Evolutionary conservation across 208 protist genomes (phyloP), one percentile per base, ranked within the genome.

Genomic region (Acanthamoeba rhysodes): DNA sequence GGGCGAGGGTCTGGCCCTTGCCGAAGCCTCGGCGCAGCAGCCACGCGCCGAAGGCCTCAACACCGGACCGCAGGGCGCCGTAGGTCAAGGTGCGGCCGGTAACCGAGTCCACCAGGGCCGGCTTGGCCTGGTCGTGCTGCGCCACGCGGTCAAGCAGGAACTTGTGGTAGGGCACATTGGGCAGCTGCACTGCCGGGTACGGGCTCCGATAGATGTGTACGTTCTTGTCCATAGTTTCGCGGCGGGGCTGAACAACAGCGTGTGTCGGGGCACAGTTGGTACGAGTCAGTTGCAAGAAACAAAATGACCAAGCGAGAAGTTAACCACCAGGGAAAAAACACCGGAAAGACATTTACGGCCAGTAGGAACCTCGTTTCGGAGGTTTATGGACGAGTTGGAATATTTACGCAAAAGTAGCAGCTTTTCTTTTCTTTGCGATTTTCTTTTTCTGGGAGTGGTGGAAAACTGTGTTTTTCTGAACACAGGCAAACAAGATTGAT

Each of bases 1-100:
- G 57, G 80, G 50, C 41, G 32, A 90, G 29, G 14, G 53, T 64
- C 3, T 90, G 50, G 41, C 80, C 80, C 80, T 90, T 90, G 41
- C 80, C 53, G 18, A 90, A 55, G n/a, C 80, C 80, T 9, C 53
- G 37, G 14, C 53, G 80, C 27, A 66, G 45, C 20, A 90, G 53
- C 41, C 80, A 55, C 22, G 53, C 41, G 18, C 50, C 80, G 16
- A 90, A 90, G 37, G 50, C 80, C 37, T 90, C 53, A 14, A 64
- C 12, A 4, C 37, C 14, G 7, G 50, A 64, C 37, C 80, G 80
- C 32, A 90, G 45, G 32, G 27, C 50, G 37, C 80, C 80, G 50
- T 64, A 90, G 80, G 41, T 64, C 41, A 66, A 34, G 16, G 41
- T 55, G 45, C 80, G 80, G 48, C 80, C 80, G 18, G 80, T 66